Conservation (phyloP, 768 basidiomycete genomes). For the Rhizopogon rudus region DNA sequence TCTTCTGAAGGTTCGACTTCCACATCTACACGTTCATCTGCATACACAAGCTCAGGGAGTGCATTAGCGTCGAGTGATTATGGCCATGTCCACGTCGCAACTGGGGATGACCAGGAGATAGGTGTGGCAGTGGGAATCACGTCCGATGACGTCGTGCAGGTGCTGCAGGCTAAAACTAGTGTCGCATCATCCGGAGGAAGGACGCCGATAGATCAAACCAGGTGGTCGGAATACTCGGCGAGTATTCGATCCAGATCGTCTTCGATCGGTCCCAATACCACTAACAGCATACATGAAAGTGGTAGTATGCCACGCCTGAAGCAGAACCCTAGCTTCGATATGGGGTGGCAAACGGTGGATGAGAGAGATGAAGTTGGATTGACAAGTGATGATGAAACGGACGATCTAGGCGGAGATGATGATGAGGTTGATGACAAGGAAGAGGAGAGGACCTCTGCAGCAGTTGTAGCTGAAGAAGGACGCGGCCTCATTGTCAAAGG, state of each 20-base stretch:
- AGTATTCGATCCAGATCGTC: constrained; percentile 68
- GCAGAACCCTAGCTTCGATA: constrained; percentile 71
- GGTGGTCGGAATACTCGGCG: constrained; percentile 73
- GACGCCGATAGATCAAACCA: constrained; percentile 54
- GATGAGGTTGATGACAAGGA: constrained; percentile 46
- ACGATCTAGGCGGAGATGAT: constrained; percentile 47
- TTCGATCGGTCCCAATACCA: constrained; percentile 48
- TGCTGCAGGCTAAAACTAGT: constrained; percentile 49
- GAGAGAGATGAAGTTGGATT: constrained; percentile 63
- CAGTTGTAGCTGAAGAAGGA: constrained; percentile 79
- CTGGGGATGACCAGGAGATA: constrained; percentile 52
- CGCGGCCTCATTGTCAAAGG: constrained; percentile 78
- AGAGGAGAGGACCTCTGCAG: constrained; percentile 72
- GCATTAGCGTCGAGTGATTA: constrained; percentile 56
- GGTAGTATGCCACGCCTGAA: constrained; percentile 39
- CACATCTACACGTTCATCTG: constrained; percentile 69
- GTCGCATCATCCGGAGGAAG: constrained; percentile 43
- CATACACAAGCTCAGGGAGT: constrained; percentile 71
- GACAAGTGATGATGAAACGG: constrained; percentile 50
- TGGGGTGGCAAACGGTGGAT: constrained; percentile 69
- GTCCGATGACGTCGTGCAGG: constrained; percentile 59
- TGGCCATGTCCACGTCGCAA: constrained; percentile 60
- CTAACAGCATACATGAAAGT: constrained; percentile 36
- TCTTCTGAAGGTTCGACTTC: constrained; percentile 71
- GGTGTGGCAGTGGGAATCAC: constrained; percentile 53